A percentile compares a stretch with the other conserved stretches of the same genome.
These are phyloP conservation scores for Hypoxylon rickii DNA, from an alignment of 495 filamentous ascomycete species.

Conservation along the genomic window DNA sequence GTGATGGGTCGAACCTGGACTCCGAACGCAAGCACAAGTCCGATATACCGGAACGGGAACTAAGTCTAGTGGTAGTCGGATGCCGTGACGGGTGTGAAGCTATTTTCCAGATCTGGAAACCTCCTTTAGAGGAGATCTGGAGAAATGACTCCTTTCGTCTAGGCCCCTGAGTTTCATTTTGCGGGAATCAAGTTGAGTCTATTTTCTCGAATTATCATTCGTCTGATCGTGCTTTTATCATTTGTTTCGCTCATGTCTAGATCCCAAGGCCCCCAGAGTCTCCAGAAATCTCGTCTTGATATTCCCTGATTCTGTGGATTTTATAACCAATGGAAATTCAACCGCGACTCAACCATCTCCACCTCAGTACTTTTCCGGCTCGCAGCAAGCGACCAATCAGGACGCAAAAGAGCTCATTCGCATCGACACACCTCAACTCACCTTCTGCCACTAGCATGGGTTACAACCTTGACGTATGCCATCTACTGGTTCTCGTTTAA, in stretches of 20 bases:
- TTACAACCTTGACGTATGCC: conserved; percentile 34
- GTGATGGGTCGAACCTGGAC: conserved; percentile 11
- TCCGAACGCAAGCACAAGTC: conserved; percentile 8
- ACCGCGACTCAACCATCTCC: conserved; percentile 18
- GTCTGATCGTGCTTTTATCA: conserved; percentile 23
- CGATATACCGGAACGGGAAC: conserved; percentile 33
- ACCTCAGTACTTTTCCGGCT: conserved; percentile 33
- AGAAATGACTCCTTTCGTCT: conserved; percentile 16
- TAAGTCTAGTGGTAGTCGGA: conserved; percentile 26
- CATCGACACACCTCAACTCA: conserved; percentile 40
- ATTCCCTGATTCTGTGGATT: conserved; percentile 34
- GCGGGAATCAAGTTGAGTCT: conserved; percentile 15
- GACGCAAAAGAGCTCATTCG: conserved; percentile 23
- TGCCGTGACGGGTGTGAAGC: conserved; percentile 14
- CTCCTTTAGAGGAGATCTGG: conserved; percentile 11
- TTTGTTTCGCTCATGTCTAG: conserved; percentile 33
- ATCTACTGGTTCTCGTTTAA: conserved; percentile 41
- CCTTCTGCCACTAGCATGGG: conserved; percentile 42
- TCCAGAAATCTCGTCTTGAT: conserved; percentile 21
- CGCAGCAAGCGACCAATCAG: conserved; percentile 24
- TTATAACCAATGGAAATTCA: conserved; percentile 39
- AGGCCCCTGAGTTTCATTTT: conserved; percentile 17
- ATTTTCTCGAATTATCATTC: conserved; percentile 34
- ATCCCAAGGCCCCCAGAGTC: conserved; percentile 17
- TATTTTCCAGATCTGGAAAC: conserved; percentile 24